Evolutionary conservation across 169 alveolate genomes (phyloP).

Genomic region (Ophryocystis elektroscirrha): DNA sequence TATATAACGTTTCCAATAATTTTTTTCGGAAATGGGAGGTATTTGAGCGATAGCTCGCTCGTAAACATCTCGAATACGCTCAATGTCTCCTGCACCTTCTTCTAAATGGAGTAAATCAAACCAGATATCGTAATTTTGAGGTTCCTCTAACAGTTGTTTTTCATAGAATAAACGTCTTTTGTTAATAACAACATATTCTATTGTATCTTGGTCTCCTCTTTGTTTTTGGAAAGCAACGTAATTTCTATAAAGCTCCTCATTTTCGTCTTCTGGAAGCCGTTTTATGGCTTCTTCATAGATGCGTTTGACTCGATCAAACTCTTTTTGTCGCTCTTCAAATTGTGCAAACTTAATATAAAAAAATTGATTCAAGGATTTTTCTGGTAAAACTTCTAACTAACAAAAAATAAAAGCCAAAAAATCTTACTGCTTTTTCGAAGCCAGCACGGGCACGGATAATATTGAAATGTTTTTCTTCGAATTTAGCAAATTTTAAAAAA

Average conservation of each 20-base stretch:
- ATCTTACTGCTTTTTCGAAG: slow-evolving; percentile 20
- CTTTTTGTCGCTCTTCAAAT: slow-evolving; percentile 70
- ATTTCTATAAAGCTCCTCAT: slow-evolving; percentile 51
- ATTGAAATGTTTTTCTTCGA: slow-evolving; percentile 68
- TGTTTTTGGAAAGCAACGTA: slow-evolving; percentile 75
- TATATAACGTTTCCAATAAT: slow-evolving; percentile 67
- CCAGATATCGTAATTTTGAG: slow-evolving; percentile 79
- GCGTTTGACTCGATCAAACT: slow-evolving; percentile 61
- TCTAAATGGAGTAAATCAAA: slow-evolving; percentile 77
- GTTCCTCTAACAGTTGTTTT: slow-evolving; percentile 37
- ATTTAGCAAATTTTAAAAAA: slow-evolving; percentile 74
- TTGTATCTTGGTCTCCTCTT: slow-evolving; percentile 60
- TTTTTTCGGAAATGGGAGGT: slow-evolving; percentile 67
- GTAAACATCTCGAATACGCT: slow-evolving; percentile 58
- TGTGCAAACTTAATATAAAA: slow-evolving; percentile 68
- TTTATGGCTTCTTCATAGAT: slow-evolving; percentile 73
- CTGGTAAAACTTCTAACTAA: slow-evolving; percentile 65
- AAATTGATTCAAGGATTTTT: slow-evolving; percentile 61
- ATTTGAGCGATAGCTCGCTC: slow-evolving; percentile 73
- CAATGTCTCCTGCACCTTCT: slow-evolving; percentile 47
- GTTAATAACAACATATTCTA: slow-evolving; percentile 43
- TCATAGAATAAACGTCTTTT: slow-evolving; percentile 28
- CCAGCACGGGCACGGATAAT: slow-evolving; percentile 31
- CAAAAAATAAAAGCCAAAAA: slow-evolving; percentile 8
- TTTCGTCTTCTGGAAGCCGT: slow-evolving; percentile 56